Base-by-base conservation (phyloP, 768 basidiomycete genomes). In the Lanmaoa pseudosensibilis region DNA sequence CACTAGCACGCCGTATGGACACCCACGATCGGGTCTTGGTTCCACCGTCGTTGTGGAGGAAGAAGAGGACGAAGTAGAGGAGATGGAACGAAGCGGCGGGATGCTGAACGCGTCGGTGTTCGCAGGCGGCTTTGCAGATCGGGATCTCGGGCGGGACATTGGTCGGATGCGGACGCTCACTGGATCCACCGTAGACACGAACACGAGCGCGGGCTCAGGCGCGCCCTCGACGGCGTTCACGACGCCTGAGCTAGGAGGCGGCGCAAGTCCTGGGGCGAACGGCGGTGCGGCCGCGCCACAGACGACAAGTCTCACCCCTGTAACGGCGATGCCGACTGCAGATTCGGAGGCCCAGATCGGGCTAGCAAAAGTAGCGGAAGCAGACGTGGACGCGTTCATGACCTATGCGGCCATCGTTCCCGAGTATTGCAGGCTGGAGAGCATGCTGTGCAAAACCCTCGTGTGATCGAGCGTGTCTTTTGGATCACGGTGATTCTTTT, bases 391-490 rank as follows among this genome's bases (percentile, higher is more conserved):
- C 70, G 86, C 90, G 53, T 92, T 92, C 72, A 82, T 90, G 83
- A 83, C 87, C 0, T 94, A 94, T 68, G 90, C 90, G 19, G 83
- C 89, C 36, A 88, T 92, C 67, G 87, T 93, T 18, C 88, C 90
- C 27, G 92, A 94, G 73, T 93, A 85, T 69, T 84, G 82, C 74
- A 77, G 92, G 40, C 72, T 94, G 61, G 92, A 94, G 73, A 80
- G 83, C 12, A 86, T 93, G 82, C 71, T 92, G 49, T 80, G 86
- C 61, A 92, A 90, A 64, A 74, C 74, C 9, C 73, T 83, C 54
- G 81, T 82, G 12, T 81, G 57, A 68, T 40, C 43, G 33, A 48
- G 25, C 33, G 15, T 7, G 36, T 18, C 13, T 27, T 36, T 5
- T 27, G 27, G 41, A n/a, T n/a, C n/a, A 27, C 27, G 3, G 23